phyloP scores from a whole-genome alignment of 2,329 filamentous ascomycete genomes.

The Lasiodiplodia citricola region DNA sequence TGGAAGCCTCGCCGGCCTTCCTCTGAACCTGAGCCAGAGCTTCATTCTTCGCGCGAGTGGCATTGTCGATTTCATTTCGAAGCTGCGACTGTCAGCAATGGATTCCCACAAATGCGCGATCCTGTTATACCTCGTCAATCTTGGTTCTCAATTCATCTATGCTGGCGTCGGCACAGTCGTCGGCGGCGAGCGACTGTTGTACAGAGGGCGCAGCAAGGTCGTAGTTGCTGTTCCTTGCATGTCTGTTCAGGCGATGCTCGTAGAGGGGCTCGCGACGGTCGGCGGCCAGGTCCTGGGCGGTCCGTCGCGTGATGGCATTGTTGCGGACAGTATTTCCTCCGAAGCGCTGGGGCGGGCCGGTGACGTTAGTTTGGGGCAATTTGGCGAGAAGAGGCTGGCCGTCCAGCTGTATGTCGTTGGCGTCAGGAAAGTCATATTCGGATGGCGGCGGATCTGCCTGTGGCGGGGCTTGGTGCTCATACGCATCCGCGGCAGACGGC shows the following conservation, averaged over 20 bases:
- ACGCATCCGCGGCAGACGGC: conserved; percentile 2
- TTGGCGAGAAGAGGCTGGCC: conserved; percentile 33
- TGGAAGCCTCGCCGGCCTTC: conserved; percentile 71
- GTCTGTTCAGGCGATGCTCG: conserved; percentile 1
- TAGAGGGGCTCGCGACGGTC: background rate
- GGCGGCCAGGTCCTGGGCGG: background rate
- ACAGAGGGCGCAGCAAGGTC: background rate
- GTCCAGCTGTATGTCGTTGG: conserved; percentile 51
- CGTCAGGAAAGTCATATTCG: conserved; percentile 46
- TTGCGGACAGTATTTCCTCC: background rate
- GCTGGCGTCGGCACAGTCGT: conserved; percentile 30
- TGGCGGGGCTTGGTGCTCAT: conserved; percentile 20
- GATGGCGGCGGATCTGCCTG: conserved; percentile 28
- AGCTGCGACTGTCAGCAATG: conserved; percentile 15
- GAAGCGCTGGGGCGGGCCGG: background rate
- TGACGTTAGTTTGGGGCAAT: background rate
- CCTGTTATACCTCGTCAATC: background rate
- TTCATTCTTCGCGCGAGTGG: conserved; percentile 39
- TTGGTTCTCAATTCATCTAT: conserved; percentile 41
- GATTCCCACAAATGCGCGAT: background rate
- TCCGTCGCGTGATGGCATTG: conserved; percentile 6
- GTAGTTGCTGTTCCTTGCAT: conserved; percentile 2
- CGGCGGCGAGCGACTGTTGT: background rate
- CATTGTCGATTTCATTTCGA: conserved; percentile 37
- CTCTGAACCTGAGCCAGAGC: conserved; percentile 44